A percentile compares a stretch with the other conserved stretches of the same genome.
These are phyloP conservation scores for Monosporascus sp. DNA, from an alignment of 2,329 filamentous ascomycete species.

Conservation along the genomic window DNA sequence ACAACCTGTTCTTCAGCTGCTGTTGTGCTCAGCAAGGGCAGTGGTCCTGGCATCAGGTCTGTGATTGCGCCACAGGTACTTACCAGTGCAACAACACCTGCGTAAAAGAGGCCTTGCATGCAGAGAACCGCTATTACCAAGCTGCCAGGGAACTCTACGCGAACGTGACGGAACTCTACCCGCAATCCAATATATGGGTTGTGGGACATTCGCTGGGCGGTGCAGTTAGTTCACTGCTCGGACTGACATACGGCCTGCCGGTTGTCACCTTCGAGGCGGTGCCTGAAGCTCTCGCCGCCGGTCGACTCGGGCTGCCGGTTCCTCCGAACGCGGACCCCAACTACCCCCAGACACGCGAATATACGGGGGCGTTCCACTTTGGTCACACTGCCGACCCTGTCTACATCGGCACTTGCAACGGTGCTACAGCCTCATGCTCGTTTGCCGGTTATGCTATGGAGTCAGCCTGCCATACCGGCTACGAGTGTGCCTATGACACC, in stretches of 20 bases:
- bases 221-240: conserved; percentile 80
- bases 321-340: conserved; percentile 73
- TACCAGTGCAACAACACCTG: conserved; percentile 94
- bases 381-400: conserved; percentile 95
- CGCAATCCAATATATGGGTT: conserved; percentile 79
- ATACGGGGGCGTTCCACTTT: conserved; percentile 82
- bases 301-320: conserved; percentile 75
- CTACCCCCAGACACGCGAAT: conserved; percentile 63
- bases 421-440: conserved; percentile 81
- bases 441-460: conserved; percentile 92
- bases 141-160: conserved; percentile 85
- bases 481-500: conserved; percentile 86
- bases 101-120: conserved; percentile 65
- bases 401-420: conserved; percentile 90
- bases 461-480: conserved; percentile 83
- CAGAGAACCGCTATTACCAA: conserved; percentile 88
- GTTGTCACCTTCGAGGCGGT: conserved; percentile 92
- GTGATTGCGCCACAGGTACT: conserved; percentile 81
- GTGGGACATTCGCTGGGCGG: conserved; percentile 91
- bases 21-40: conserved; percentile 93
- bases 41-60: conserved; percentile 85
- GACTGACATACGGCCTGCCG: conserved; percentile 84
- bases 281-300: conserved; percentile 81
- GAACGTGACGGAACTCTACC: conserved; percentile 87
- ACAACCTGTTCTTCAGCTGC: conserved; percentile 97